Evolutionary conservation across 1,284 basidiomycete species (phyloP), one percentile per base, ranked within the genome.

Genomic region (Testicularia cyperi): DNA sequence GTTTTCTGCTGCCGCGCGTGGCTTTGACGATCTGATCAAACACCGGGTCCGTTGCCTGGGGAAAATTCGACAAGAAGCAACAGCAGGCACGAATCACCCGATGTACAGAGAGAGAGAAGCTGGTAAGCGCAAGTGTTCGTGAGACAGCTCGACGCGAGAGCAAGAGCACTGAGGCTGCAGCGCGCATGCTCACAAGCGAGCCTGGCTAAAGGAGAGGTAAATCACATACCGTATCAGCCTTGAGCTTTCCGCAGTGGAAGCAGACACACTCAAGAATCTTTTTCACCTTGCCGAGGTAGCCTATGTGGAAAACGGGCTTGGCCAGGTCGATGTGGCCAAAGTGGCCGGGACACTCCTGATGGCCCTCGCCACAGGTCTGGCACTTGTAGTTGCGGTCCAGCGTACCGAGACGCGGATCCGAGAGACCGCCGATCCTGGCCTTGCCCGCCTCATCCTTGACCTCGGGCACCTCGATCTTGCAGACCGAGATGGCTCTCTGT

Each of bases 351-450:
- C 75, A 77, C 29, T 77, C 74, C 5, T 68, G 68, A 62, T 74
- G 72, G 37, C 92, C 69, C 54, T 94, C 83, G 72, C 92, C 92
- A 79, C 95, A 98, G 20, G 95, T 98, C 81, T 97, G 92, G 78
- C 95, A 98, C 82, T 98, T 98, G 82, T 95, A 97, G 79, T 97
- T 97, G 64, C 95, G 85, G 81, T 98, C 94, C 78, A 97, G 97
- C 24, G 79, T 99, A 36, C 95, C 95, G 86, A 98, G 90, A 51
- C 91, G 86, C 41, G 92, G 91, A 80, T 99, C 95, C 85, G 95
- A 95, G 69, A 98, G 82, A 56, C 95, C 95, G 26, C 92, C 47
- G 85, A 82, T 81, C 92, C 94, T 40, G 87, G 88, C 77, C 86
- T 88, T 76, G 85, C 87, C 67, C 18, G 62, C 81, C 78, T 99